A percentile compares a stretch with the other conserved stretches of the same genome.
Evolutionary conservation across 2,329 filamentous ascomycete species (phyloP).

Genomic region (Chaetomium globosum): DNA sequence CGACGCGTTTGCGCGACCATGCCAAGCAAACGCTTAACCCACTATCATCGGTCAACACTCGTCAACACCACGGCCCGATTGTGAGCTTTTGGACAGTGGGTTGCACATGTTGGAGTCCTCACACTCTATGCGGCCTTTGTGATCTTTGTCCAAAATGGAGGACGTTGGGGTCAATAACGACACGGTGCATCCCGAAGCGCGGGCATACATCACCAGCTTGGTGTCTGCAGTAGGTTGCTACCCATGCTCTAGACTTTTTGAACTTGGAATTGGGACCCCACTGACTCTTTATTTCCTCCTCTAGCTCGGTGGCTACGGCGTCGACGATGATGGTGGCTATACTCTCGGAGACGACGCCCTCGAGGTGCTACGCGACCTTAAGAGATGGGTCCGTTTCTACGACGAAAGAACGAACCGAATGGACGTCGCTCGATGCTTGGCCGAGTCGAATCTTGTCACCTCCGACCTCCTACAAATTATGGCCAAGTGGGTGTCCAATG

Average conservation of each 20-base stretch:
- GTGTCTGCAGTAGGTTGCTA: slow-evolving; percentile 76
- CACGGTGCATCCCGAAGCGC: slow-evolving; percentile 86
- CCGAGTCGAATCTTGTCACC: slow-evolving; percentile 88
- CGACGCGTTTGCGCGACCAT: slow-evolving; percentile 27
- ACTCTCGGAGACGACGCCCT: slow-evolving; percentile 90
- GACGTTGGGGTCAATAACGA: slow-evolving; percentile 54
- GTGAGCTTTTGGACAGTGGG: neutral
- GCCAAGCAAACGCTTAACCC: slow-evolving; percentile 15
- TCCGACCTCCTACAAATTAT: slow-evolving; percentile 90
- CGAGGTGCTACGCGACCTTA: slow-evolving; percentile 88
- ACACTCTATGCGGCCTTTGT: slow-evolving; percentile 5
- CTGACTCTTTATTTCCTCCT: slow-evolving; percentile 29
- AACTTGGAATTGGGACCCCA: neutral
- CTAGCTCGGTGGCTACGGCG: slow-evolving; percentile 81
- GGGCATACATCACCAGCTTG: slow-evolving; percentile 89
- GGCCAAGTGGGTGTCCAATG: slow-evolving; percentile 74
- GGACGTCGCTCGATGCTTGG: slow-evolving; percentile 90
- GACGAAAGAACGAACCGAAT: slow-evolving; percentile 91
- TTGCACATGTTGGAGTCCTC: slow-evolving; percentile 25
- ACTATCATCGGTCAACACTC: neutral
- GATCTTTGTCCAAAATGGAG: slow-evolving; percentile 53
- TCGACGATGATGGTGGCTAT: slow-evolving; percentile 82
- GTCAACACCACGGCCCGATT: neutral
- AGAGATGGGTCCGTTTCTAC: slow-evolving; percentile 92
- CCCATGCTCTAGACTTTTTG: neutral